A percentile compares a stretch with the other conserved stretches of the same genome.
Evolutionary conservation across 495 filamentous ascomycete genomes (phyloP).

Genomic region (Tricharina praecox): DNA sequence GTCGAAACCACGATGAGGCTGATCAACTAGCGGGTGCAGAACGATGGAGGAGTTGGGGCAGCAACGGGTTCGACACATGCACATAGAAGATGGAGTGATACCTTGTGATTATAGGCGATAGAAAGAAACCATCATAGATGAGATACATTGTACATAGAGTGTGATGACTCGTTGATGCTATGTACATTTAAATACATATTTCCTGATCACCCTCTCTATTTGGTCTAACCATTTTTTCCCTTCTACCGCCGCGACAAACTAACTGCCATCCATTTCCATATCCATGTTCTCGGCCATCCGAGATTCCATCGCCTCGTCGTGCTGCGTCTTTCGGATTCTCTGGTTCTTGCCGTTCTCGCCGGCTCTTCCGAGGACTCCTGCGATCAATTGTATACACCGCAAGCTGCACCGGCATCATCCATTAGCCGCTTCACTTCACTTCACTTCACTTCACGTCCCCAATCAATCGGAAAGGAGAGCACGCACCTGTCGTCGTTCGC

Average conservation of each 20-base stretch:
- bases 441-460: no score
- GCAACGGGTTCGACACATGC: no score
- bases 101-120: no score
- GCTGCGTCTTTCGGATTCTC: neutral
- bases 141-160: no score
- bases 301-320: neutral
- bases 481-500: constrained; percentile 81
- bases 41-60: neutral
- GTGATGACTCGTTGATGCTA: neutral
- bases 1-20: constrained; percentile 26
- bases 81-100: no score
- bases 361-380: constrained; percentile 67
- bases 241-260: neutral
- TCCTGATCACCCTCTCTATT: neutral
- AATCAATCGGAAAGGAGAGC: neutral
- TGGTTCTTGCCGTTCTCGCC: constrained; percentile 46
- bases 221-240: neutral
- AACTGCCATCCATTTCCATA: neutral
- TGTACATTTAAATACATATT: neutral
- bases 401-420: constrained; percentile 36
- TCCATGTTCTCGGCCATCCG: no score
- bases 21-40: constrained; percentile 14
- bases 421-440: neutral
- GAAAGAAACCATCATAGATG: no score
- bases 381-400: constrained; percentile 62